phyloP scores from a whole-genome alignment of 495 filamentous ascomycete species.

The Letharia columbiana region DNA sequence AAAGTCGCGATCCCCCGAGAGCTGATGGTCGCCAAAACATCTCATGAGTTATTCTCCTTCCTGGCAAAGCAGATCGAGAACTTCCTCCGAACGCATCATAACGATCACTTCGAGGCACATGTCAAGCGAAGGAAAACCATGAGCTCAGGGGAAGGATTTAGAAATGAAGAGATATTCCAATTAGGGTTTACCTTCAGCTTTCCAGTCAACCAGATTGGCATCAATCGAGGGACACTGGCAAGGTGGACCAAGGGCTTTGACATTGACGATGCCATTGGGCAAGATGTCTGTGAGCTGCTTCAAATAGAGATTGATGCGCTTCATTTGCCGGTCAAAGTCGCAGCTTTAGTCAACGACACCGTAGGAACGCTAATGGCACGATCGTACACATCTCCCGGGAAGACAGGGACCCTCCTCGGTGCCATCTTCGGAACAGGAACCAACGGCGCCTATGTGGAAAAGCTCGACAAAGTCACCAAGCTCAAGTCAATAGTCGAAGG shows the following conservation, averaged over 20 bases:
- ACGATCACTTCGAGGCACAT: slow-evolving; percentile 74
- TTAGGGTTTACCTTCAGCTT: slow-evolving; percentile 98
- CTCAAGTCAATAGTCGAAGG: slow-evolving; percentile 35
- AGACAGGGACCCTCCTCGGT: slow-evolving; percentile 76
- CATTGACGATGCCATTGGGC: slow-evolving; percentile 82
- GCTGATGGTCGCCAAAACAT: slow-evolving; percentile 81
- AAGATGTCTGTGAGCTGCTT: slow-evolving; percentile 86
- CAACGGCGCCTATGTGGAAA: slow-evolving; percentile 39
- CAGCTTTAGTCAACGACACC: slow-evolving; percentile 93
- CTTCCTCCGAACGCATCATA: slow-evolving; percentile 82
- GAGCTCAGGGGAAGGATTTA: slow-evolving; percentile 44
- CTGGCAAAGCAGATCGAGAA: slow-evolving; percentile 81
- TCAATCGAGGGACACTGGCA: slow-evolving; percentile 86
- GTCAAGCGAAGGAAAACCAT: slow-evolving; percentile 49
- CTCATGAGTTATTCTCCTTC: slow-evolving; percentile 85
- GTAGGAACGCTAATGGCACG: slow-evolving; percentile 96
- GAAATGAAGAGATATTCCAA: slow-evolving; percentile 69
- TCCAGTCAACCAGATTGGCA: slow-evolving; percentile 84
- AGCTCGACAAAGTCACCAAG: slow-evolving; percentile 43
- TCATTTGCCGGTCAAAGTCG: slow-evolving; percentile 79
- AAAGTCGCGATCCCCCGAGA: slow-evolving; percentile 86
- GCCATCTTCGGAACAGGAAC: slow-evolving; percentile 58
- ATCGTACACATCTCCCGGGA: slow-evolving; percentile 86
- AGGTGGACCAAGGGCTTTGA: slow-evolving; percentile 99
- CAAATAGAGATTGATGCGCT: slow-evolving; percentile 88